Conservation (phyloP, 2,329 filamentous ascomycete species). For the Sporothrix curviconia region DNA sequence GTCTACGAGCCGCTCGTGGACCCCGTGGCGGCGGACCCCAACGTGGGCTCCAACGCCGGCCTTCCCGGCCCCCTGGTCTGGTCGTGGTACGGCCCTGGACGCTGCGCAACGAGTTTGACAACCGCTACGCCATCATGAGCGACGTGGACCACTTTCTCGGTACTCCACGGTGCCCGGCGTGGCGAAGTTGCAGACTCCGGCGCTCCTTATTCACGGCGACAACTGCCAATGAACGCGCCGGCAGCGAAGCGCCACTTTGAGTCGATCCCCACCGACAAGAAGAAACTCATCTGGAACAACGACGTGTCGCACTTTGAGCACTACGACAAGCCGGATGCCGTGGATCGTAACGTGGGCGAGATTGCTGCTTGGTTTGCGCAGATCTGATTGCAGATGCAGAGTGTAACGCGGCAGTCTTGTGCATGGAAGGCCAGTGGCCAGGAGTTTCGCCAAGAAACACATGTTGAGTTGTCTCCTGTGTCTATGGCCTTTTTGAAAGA, state of each 20-base stretch:
- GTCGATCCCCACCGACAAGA: slow-evolving; percentile 6
- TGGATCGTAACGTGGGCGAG: slow-evolving; percentile 7
- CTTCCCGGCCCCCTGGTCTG: slow-evolving; percentile 12
- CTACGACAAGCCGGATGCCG: slow-evolving; percentile 1
- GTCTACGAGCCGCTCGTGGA: slow-evolving; percentile 11
- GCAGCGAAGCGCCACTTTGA: slow-evolving; percentile 7
- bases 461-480: too few species aligned
- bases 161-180: slow-evolving; percentile 10
- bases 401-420: too few species aligned
- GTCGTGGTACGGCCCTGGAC: slow-evolving; percentile 13
- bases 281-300: slow-evolving; percentile 13
- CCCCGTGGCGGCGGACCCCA: slow-evolving; percentile 6
- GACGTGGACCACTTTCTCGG: slow-evolving; percentile 8
- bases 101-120: slow-evolving; percentile 9
- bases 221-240: slow-evolving; percentile 11
- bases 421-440: too few species aligned
- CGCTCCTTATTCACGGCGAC: slow-evolving; percentile 10
- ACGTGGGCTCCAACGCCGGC: slow-evolving; percentile 3
- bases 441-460: too few species aligned
- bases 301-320: slow-evolving; percentile 9
- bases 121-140: slow-evolving; percentile 12
- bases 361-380: slow-evolving; percentile 8
- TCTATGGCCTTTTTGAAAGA: too few species aligned
- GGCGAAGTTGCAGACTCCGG: slow-evolving; percentile 7
- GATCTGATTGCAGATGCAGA: too few species aligned